Evolutionary conservation across 768 basidiomycete species (phyloP).

Genomic region (Piloderma croceum): DNA sequence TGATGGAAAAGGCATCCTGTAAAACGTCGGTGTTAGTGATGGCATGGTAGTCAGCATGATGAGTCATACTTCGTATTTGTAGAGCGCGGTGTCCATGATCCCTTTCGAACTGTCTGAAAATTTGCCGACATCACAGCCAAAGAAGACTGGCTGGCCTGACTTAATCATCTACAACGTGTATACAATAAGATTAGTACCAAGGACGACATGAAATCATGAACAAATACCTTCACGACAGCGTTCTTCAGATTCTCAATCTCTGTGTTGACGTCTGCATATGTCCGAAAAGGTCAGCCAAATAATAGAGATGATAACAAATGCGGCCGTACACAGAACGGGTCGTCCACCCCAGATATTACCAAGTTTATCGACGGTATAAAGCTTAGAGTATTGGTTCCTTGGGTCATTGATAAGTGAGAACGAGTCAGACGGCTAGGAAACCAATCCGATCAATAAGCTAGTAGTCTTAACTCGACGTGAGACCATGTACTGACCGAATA

Average conservation of each 20-base stretch:
- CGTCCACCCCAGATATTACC: conserved; percentile 90
- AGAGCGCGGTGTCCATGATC: conserved; percentile 82
- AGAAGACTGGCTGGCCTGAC: conserved; percentile 87
- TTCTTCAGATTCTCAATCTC: conserved; percentile 76
- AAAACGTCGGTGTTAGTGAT: background rate
- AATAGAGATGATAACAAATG: background rate
- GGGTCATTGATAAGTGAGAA: conserved; percentile 97
- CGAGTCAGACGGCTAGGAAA: conserved; percentile 53
- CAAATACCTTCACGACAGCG: conserved; percentile 63
- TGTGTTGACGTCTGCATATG: conserved; percentile 76
- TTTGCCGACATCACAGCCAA: conserved; percentile 94
- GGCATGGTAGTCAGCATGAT: background rate
- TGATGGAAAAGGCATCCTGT: conserved; percentile 79
- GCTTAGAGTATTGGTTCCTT: conserved; percentile 71
- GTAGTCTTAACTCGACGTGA: no score
- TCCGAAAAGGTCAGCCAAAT: background rate
- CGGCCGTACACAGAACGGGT: conserved; percentile 68
- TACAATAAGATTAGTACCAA: background rate
- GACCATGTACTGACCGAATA: conserved; percentile 49
- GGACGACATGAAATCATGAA: conserved; percentile 1
- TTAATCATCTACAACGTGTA: conserved; percentile 56
- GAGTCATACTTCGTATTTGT: conserved; percentile 70
- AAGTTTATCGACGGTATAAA: conserved; percentile 89
- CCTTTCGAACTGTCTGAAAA: conserved; percentile 66
- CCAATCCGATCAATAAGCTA: conserved; percentile 23